A percentile compares a stretch with the other conserved stretches of the same genome.
These are phyloP conservation scores for Spergularia azorica DNA, from an alignment of 179 eudicot genomes.

Conservation along the genomic window DNA sequence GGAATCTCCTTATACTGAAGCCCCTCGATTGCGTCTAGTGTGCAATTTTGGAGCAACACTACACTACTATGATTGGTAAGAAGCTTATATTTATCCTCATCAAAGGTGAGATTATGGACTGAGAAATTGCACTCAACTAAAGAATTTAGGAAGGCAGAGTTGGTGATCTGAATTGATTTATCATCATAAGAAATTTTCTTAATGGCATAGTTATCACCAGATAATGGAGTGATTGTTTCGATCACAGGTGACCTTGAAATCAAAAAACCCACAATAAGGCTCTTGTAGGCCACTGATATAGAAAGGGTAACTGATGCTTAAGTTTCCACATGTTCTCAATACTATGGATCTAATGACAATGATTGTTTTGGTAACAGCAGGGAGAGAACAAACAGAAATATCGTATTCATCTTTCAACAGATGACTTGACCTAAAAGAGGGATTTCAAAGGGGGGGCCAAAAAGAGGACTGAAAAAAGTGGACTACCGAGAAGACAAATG, in stretches of 20 bases:
- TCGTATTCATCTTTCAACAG: constrained; percentile 1
- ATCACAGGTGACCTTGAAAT: constrained; percentile 30
- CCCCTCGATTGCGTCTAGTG: neutral
- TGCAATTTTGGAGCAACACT: constrained; percentile 29
- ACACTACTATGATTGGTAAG: constrained; percentile 6
- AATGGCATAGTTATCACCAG: constrained; percentile 23
- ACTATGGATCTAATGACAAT: constrained; percentile 16
- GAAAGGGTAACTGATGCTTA: constrained; percentile 39
- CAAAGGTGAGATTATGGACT: constrained; percentile 24
- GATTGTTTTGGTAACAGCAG: neutral
- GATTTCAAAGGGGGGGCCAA: neutral
- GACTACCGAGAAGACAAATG: neutral
- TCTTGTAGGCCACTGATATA: constrained; percentile 27
- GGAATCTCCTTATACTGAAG: neutral
- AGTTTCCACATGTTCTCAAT: constrained; percentile 23
- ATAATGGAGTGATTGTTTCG: constrained; percentile 15
- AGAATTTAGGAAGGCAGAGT: constrained; percentile 20
- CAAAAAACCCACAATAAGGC: constrained; percentile 39
- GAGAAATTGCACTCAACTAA: constrained; percentile 16
- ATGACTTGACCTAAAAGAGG: neutral
- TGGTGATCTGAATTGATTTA: constrained; percentile 22
- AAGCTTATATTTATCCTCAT: constrained; percentile 5
- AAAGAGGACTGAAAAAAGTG: neutral
- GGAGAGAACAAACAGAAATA: neutral
- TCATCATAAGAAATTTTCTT: constrained; percentile 30